Conservation (phyloP, 2,329 filamentous ascomycete species). For the Colletotrichum orchidophilum region DNA sequence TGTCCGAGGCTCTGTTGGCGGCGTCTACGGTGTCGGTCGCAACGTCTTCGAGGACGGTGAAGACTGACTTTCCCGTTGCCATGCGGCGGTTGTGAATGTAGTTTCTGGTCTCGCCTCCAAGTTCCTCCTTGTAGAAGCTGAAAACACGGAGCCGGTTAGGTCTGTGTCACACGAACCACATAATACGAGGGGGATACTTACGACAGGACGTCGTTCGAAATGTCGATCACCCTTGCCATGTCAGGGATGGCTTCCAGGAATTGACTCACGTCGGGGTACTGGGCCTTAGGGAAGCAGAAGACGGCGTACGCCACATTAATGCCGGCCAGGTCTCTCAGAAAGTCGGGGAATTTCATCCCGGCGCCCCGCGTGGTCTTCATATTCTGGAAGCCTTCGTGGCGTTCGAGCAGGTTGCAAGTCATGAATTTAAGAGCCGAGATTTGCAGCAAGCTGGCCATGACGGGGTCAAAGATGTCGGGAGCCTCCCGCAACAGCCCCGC, state of each 20-base stretch:
- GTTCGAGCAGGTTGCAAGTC: slow-evolving; percentile 36
- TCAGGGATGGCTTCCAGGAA: slow-evolving; percentile 37
- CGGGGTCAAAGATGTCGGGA: slow-evolving; percentile 35
- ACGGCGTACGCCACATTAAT: slow-evolving; percentile 37
- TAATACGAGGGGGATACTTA: slow-evolving; percentile 25
- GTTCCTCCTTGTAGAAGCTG: slow-evolving; percentile 38
- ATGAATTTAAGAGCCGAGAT: slow-evolving; percentile 37
- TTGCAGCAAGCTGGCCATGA: slow-evolving; percentile 33
- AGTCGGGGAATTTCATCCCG: slow-evolving; percentile 35
- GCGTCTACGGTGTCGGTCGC: slow-evolving; percentile 27
- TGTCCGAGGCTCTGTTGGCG: slow-evolving; percentile 27
- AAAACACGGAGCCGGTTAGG: neutral
- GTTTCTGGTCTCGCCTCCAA: slow-evolving; percentile 34
- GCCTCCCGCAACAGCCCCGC: slow-evolving; percentile 33
- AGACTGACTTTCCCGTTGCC: slow-evolving; percentile 13
- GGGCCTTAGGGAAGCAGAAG: slow-evolving; percentile 36
- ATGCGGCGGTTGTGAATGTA: slow-evolving; percentile 36
- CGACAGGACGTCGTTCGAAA: slow-evolving; percentile 38
- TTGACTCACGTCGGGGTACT: slow-evolving; percentile 33
- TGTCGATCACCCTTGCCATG: slow-evolving; percentile 37
- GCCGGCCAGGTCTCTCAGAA: slow-evolving; percentile 35
- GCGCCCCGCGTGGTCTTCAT: slow-evolving; percentile 29
- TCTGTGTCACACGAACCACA: neutral
- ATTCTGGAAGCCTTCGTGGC: slow-evolving; percentile 35
- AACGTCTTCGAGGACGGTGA: slow-evolving; percentile 27